Evolutionary conservation across 2,329 filamentous ascomycete species (phyloP).

Genomic region (Cordyceps cicadae): DNA sequence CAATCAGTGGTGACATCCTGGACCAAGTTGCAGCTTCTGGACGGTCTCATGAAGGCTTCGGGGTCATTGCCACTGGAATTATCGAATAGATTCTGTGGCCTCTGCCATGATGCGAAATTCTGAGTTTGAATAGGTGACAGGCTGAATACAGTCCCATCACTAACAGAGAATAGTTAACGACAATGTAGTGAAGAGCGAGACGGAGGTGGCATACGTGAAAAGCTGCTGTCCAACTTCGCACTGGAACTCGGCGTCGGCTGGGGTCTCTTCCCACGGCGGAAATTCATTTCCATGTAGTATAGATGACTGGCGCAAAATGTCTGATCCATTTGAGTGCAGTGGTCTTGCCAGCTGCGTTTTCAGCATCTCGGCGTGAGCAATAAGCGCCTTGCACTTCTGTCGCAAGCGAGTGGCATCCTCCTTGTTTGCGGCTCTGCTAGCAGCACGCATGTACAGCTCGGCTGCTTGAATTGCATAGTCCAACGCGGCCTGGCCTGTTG

Average conservation of each 20-base stretch:
- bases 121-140: conserved; percentile 66
- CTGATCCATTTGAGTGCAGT: background rate
- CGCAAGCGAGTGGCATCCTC: conserved; percentile 59
- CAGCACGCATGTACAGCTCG: conserved; percentile 73
- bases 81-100: conserved; percentile 60
- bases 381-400: conserved; percentile 59
- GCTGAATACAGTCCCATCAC: conserved; percentile 60
- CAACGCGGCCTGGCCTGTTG: conserved; percentile 50
- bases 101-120: conserved; percentile 78
- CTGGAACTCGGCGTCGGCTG: conserved; percentile 54
- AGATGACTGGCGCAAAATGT: conserved; percentile 65
- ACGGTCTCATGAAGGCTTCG: conserved; percentile 46
- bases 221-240: conserved; percentile 35
- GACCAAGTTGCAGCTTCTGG: conserved; percentile 66
- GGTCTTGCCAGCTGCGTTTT: conserved; percentile 38
- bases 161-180: conserved; percentile 23
- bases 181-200: conserved; percentile 12
- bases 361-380: conserved; percentile 66
- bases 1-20: conserved; percentile 96
- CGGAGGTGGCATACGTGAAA: conserved; percentile 51
- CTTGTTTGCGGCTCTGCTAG: conserved; percentile 51
- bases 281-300: conserved; percentile 77
- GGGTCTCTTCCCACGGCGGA: conserved; percentile 69
- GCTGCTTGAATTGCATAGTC: conserved; percentile 67
- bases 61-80: conserved; percentile 23